Percentiles rank a stretch among this genome's conserved stretches.
These are phyloP conservation scores for Linderniella brevidens DNA, from an alignment of 257 asterid species.

Conservation along the genomic window DNA sequence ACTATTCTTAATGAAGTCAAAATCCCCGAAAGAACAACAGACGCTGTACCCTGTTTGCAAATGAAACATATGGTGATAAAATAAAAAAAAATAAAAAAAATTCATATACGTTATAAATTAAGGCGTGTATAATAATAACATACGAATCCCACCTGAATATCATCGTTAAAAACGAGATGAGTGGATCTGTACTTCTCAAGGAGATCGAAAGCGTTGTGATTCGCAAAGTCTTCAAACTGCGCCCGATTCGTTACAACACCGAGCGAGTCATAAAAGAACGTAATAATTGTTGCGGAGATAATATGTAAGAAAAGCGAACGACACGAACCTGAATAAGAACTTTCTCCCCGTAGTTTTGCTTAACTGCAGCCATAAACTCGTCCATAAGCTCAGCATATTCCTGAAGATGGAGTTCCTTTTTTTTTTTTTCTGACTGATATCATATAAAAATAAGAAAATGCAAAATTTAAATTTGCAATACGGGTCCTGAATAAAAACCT, in stretches of 20 bases:
- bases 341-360: constrained; percentile 84
- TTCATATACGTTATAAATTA: not conserved
- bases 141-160: constrained; percentile 52
- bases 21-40: constrained; percentile 91
- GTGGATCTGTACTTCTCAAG: constrained; percentile 75
- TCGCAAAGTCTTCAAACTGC: constrained; percentile 97
- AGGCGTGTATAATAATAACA: not conserved
- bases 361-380: constrained; percentile 83
- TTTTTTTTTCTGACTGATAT: not conserved
- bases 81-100: not conserved
- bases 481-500: constrained; percentile 23
- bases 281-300: too few species aligned
- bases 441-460: not conserved
- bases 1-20: constrained; percentile 62
- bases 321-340: constrained; percentile 65
- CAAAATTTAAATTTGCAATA: not conserved
- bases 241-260: not conserved
- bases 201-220: constrained; percentile 93
- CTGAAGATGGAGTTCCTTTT: constrained; percentile 16
- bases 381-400: constrained; percentile 75
- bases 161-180: constrained; percentile 92
- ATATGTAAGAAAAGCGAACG: too few species aligned
- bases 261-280: constrained; percentile 4
- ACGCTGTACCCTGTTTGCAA: constrained; percentile 76
- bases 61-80: not conserved